phyloP scores from a whole-genome alignment of 495 filamentous ascomycete genomes.

The Penicillium lividum region DNA sequence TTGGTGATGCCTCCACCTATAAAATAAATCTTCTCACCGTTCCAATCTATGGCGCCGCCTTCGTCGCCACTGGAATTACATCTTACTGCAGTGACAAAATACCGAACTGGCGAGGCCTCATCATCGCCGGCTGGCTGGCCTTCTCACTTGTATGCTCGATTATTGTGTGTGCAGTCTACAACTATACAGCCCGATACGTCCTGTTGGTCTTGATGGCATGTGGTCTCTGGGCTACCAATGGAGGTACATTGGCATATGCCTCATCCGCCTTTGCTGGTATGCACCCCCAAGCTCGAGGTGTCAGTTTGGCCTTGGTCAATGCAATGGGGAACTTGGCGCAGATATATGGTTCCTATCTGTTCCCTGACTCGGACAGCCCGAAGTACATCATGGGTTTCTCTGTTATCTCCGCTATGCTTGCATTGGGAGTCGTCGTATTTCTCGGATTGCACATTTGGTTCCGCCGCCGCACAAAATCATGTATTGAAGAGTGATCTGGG shows the following conservation, averaged over 20 bases:
- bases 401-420: conserved; percentile 43
- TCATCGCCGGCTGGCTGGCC: conserved; percentile 39
- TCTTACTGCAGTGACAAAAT: conserved; percentile 37
- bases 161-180: conserved; percentile 42
- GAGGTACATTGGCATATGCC: conserved; percentile 44
- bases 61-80: conserved; percentile 38
- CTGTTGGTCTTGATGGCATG: conserved; percentile 54
- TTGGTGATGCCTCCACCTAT: conserved; percentile 42
- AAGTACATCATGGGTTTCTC: conserved; percentile 42
- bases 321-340: conserved; percentile 51
- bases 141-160: conserved; percentile 44
- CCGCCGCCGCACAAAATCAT: conserved; percentile 15
- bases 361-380: conserved; percentile 35
- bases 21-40: conserved; percentile 38
- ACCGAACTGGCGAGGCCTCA: conserved; percentile 27
- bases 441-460: conserved; percentile 30
- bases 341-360: conserved; percentile 49
- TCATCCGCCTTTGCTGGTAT: conserved; percentile 44
- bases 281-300: conserved; percentile 34
- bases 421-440: conserved; percentile 36
- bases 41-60: conserved; percentile 45
- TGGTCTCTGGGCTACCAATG: conserved; percentile 50
- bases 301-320: conserved; percentile 51
- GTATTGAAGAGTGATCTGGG: neutral
- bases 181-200: conserved; percentile 50